A percentile compares a stretch with the other conserved stretches of the same genome.
These are phyloP conservation scores for Ogataea henricii DNA, from an alignment of 805 yeast species.

Conservation along the genomic window DNA sequence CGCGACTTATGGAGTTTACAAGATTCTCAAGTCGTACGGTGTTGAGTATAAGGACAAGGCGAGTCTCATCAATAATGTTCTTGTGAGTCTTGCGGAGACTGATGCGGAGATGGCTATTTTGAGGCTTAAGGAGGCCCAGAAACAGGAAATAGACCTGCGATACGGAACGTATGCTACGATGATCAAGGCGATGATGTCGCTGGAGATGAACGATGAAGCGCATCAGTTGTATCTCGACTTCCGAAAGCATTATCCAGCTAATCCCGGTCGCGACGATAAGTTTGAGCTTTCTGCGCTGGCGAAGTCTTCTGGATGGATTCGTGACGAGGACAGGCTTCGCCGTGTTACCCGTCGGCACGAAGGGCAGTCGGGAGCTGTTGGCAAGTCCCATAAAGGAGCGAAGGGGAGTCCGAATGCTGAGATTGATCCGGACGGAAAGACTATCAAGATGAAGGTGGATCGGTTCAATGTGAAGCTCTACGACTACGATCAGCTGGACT, in stretches of 20 bases:
- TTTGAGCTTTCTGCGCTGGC: slow-evolving; percentile 1
- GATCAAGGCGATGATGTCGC: slow-evolving; percentile 9
- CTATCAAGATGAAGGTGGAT: slow-evolving; percentile 13
- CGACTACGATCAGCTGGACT: slow-evolving; percentile 12
- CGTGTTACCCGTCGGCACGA: too few relatives aligned
- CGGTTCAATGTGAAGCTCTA: slow-evolving; percentile 11
- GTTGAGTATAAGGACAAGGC: slow-evolving; percentile 5
- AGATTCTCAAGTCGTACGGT: slow-evolving; percentile 7
- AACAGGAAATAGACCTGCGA: background rate
- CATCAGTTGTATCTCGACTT: slow-evolving; percentile 8
- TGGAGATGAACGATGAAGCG: slow-evolving; percentile 12
- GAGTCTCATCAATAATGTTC: slow-evolving; percentile 2
- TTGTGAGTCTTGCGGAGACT: background rate
- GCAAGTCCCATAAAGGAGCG: too few relatives aligned
- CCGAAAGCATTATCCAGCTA: slow-evolving; percentile 1
- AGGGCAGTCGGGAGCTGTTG: too few relatives aligned
- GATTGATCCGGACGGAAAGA: slow-evolving; percentile 1
- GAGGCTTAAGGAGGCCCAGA: slow-evolving; percentile 6
- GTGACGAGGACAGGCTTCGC: background rate
- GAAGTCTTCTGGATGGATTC: slow-evolving; percentile 8
- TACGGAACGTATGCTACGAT: slow-evolving; percentile 3
- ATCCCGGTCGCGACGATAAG: background rate
- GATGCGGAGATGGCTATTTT: slow-evolving; percentile 9
- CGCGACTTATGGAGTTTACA: slow-evolving; percentile 3
- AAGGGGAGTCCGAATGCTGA: background rate